Conservation (phyloP, 2,329 filamentous ascomycete species). For the Macroventuria anomochaeta region DNA sequence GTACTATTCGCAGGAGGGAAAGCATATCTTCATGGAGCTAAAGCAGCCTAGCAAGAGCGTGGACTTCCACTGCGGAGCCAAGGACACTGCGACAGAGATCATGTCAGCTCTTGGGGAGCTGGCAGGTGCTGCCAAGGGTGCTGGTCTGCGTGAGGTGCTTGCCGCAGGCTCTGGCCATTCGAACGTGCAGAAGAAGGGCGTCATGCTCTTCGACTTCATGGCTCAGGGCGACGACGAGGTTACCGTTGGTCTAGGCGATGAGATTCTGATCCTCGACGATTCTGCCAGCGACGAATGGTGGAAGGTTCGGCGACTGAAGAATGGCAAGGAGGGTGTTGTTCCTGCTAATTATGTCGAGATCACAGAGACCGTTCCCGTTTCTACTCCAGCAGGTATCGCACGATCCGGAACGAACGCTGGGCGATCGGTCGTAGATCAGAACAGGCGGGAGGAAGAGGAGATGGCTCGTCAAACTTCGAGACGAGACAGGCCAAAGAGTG, state of each 20-base stretch:
- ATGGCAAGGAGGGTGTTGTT: slow-evolving; percentile 92
- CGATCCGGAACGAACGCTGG: slow-evolving; percentile 65
- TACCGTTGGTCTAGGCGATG: slow-evolving; percentile 85
- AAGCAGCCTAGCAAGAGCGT: slow-evolving; percentile 91
- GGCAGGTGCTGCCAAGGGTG: slow-evolving; percentile 82
- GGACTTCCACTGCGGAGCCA: slow-evolving; percentile 95
- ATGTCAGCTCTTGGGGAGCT: slow-evolving; percentile 86
- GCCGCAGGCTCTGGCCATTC: slow-evolving; percentile 72
- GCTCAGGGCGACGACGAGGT: slow-evolving; percentile 97
- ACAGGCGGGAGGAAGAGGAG: slow-evolving; percentile 78
- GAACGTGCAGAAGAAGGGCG: slow-evolving; percentile 75
- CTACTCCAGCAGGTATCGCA: slow-evolving; percentile 55
- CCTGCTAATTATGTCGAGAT: slow-evolving; percentile 96
- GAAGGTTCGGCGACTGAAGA: slow-evolving; percentile 90
- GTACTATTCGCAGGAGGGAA: slow-evolving; percentile 97
- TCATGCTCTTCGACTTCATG: slow-evolving; percentile 93
- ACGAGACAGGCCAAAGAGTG: slow-evolving; percentile 62
- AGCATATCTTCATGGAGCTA: slow-evolving; percentile 95
- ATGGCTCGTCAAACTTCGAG: slow-evolving; percentile 80
- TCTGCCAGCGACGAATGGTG: slow-evolving; percentile 97
- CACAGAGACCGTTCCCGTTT: slow-evolving; percentile 68
- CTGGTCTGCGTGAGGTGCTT: slow-evolving; percentile 83
- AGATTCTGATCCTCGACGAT: slow-evolving; percentile 89
- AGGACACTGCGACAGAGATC: slow-evolving; percentile 95
- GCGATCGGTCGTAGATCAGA: slow-evolving; percentile 77